Evolutionary conservation across 441 rosid species (phyloP).

Genomic region (Omphalea diandra): DNA sequence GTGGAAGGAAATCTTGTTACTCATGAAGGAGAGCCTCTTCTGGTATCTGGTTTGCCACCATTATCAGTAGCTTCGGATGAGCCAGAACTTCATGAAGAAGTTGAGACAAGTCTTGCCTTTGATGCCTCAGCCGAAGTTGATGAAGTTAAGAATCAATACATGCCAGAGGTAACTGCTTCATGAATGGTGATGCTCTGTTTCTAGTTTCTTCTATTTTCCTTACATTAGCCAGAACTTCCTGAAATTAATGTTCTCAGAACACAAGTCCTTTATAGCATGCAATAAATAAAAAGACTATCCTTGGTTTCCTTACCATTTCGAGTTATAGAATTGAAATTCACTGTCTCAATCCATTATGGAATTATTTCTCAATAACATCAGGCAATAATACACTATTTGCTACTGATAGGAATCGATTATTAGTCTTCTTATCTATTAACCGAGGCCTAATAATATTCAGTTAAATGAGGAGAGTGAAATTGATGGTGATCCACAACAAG

Average conservation of each 20-base stretch:
- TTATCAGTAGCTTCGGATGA: constrained; percentile 30
- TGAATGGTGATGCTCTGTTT: constrained; percentile 31
- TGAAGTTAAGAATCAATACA: constrained; percentile 33
- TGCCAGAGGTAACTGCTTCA: constrained; percentile 74
- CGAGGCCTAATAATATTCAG: constrained; percentile 31
- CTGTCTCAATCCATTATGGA: too few relatives aligned
- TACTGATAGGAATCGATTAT: neutral
- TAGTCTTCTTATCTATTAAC: constrained; percentile 11
- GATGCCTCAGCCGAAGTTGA: constrained; percentile 31
- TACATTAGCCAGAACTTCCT: neutral
- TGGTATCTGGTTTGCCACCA: constrained; percentile 64
- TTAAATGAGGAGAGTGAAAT: constrained; percentile 24
- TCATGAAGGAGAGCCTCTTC: constrained; percentile 45
- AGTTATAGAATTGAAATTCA: too few relatives aligned
- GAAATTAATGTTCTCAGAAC: neutral
- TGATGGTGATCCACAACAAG: neutral
- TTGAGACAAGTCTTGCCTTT: constrained; percentile 14
- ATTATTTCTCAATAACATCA: too few relatives aligned
- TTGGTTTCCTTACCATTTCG: too few relatives aligned
- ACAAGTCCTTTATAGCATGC: too few relatives aligned
- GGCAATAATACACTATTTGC: neutral
- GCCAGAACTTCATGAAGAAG: constrained; percentile 25
- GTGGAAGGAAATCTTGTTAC: constrained; percentile 24
- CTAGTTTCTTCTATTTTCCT: constrained; percentile 11
- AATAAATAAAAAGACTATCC: too few relatives aligned